phyloP scores from a whole-genome alignment of 805 yeast species.

The Saccharomycopsis sp. region DNA sequence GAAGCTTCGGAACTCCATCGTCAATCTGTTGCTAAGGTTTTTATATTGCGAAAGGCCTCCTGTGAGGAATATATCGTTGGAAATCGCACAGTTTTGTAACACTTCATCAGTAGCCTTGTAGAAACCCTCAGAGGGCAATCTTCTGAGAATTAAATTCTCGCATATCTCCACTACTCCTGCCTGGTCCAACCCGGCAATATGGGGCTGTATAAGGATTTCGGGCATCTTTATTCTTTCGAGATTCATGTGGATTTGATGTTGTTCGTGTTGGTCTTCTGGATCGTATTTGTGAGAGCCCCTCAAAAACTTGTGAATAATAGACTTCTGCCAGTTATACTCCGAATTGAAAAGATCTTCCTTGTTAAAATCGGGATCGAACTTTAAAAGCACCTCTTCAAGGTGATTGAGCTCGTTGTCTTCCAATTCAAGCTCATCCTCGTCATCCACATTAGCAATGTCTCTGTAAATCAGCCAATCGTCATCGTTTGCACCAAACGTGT shows the following conservation, averaged over 20 bases:
- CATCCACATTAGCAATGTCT: slow-evolving; percentile 68
- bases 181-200: slow-evolving; percentile 91
- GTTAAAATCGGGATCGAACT: slow-evolving; percentile 79
- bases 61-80: slow-evolving; percentile 65
- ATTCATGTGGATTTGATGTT: slow-evolving; percentile 85
- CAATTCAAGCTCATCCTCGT: slow-evolving; percentile 75
- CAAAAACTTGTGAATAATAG: slow-evolving; percentile 71
- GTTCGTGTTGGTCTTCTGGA: slow-evolving; percentile 74
- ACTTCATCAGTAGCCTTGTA: slow-evolving; percentile 42
- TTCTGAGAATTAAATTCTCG: slow-evolving; percentile 55
- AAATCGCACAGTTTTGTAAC: slow-evolving; percentile 22
- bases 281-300: slow-evolving; percentile 89
- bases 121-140: slow-evolving; percentile 51
- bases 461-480: slow-evolving; percentile 93
- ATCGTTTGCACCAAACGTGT: slow-evolving; percentile 91
- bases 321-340: slow-evolving; percentile 78
- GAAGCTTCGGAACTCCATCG: slow-evolving; percentile 58
- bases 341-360: slow-evolving; percentile 79
- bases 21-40: slow-evolving; percentile 63
- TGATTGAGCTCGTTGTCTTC: slow-evolving; percentile 53
- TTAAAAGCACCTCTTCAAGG: slow-evolving; percentile 69
- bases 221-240: slow-evolving; percentile 89
- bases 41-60: slow-evolving; percentile 76
- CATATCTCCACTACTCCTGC: slow-evolving; percentile 84
- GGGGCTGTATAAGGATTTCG: slow-evolving; percentile 87